Conservation (phyloP, 768 basidiomycete species). For the Suillus decipiens region DNA sequence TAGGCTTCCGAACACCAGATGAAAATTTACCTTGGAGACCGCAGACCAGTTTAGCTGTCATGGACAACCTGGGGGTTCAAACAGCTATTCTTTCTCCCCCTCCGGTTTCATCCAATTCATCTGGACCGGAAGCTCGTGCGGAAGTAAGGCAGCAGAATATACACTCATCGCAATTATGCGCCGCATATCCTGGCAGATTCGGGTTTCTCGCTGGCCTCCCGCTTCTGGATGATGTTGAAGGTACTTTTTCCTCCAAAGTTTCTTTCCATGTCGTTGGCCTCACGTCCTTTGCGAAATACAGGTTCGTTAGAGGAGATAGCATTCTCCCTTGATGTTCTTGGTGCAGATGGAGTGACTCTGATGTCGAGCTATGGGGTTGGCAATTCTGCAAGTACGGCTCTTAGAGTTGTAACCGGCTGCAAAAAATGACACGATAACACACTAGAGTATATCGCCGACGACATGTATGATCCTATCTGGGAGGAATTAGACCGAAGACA, state of each 20-base stretch:
- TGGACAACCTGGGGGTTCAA: constrained; percentile 61
- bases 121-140: constrained; percentile 42
- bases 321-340: constrained; percentile 59
- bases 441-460: constrained; percentile 69
- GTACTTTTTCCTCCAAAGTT: constrained; percentile 30
- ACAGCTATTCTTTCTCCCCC: constrained; percentile 70
- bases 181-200: constrained; percentile 54
- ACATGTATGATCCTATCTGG: constrained; percentile 67
- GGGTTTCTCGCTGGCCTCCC: constrained; percentile 73
- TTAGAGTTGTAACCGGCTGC: background rate
- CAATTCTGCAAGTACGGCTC: constrained; percentile 48
- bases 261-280: constrained; percentile 6
- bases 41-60: constrained; percentile 56
- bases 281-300: constrained; percentile 28
- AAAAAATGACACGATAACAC: background rate
- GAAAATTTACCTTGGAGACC: constrained; percentile 70
- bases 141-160: constrained; percentile 50
- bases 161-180: constrained; percentile 48
- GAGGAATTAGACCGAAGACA: constrained; percentile 60
- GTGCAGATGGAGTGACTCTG: constrained; percentile 65
- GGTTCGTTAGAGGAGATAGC: constrained; percentile 62
- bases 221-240: constrained; percentile 60
- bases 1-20: constrained; percentile 64
- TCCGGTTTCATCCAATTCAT: constrained; percentile 44
- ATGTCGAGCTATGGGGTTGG: constrained; percentile 69